Base-by-base conservation (phyloP, 495 filamentous ascomycete genomes). In the Parachaetomium inaequale region DNA sequence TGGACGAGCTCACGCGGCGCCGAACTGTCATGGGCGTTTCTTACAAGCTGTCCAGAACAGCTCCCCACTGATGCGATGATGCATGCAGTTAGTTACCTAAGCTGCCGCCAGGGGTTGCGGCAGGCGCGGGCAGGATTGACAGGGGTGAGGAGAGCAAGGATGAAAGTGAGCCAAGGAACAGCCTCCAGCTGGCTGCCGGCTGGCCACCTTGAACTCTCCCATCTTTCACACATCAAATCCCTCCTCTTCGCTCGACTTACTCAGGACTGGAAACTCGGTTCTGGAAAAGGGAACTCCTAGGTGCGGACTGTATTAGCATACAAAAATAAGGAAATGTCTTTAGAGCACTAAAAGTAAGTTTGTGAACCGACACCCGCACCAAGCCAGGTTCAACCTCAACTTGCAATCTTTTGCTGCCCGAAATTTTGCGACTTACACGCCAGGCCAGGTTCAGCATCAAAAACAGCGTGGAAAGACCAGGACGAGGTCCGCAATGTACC, bases 401-500 rank as follows among this genome's bases (percentile, higher is more conserved):
- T 17, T 2, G n/a, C n/a, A n/a, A n/a, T n/a, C 17, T 36, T 46
- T 46, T 46, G 19, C 17, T 23, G 10, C 0, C 19, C 21, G 12
- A 40, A 17, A 17, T 55, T 55, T 49, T 26, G 11, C 10, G 47
- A 43, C 55, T 54, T 57, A 59, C 32, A 51, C 28, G n/a, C n/a
- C n/a, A 49, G 15, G 23, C 45, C n/a, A 26, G 17, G n/a, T 21
- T 43, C n/a, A 36, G 31, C 8, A 23, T 7, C 14, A 7, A n/a
- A 19, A 25, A 12, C 8, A 55, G 19, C 21, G 10, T n/a, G 12
- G 15, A 43, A 25, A 49, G 7, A 10, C n/a, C 3, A 32, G 21
- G 31, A 36, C 17, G n/a, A 46, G 42, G 17, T n/a, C 14, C 29
- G 69, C 46, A 1, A 84, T 83, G 81, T 84, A 82, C 63, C 55